Evolutionary conservation across 2,329 filamentous ascomycete genomes (phyloP), one percentile per base, ranked within the genome.

Genomic region (Escovopsis sp.): DNA sequence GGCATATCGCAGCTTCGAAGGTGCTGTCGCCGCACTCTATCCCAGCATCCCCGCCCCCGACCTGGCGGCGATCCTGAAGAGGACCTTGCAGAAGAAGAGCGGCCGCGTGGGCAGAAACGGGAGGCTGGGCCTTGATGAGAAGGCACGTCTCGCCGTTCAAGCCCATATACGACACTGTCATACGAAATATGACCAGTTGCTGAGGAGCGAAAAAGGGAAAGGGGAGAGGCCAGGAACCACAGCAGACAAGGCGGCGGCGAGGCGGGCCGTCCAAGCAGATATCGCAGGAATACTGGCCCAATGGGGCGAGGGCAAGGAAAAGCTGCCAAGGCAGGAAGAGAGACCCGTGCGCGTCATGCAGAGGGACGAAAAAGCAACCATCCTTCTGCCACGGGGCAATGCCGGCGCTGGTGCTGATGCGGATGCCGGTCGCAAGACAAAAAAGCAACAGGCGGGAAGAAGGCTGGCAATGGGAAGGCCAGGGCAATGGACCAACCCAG

Each of bases 161-260:
- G 70, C 71, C 3, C 65, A 72, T 46, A 59, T 69, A 5, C 58
- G 71, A 7, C 70, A 74, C 48, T 47, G 43, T 3, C 60, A 69
- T 36, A 73, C 70, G 0, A 48, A 56, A 1, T 74, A 74, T 43
- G 67, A 73, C 12, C 35, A 40, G 31, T 46, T 67, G 35, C 25
- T 47, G n/a, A 39, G 33, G 13, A 25, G 20, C 20, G 11, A 7
- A 9, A 9, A 30, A 30, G 11, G 27, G 27, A 30, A 30, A 30
- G 27, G 27, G 11, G 27, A 30, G 27, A 7, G 27, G 9, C 27
- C 8, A 11, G 27, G 5, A 11, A 30, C 27, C 11, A 29, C 35
- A 9, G 31, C 16, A 9, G 33, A 41, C 35, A 40, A 41, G 9
- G 36, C 39, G 13, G 39, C 37, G 24, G 46, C 48, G 8, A 45